These are phyloP conservation scores for Lineolata rhizophorae DNA, from an alignment of 495 filamentous ascomycete species.

Conservation along the genomic window DNA sequence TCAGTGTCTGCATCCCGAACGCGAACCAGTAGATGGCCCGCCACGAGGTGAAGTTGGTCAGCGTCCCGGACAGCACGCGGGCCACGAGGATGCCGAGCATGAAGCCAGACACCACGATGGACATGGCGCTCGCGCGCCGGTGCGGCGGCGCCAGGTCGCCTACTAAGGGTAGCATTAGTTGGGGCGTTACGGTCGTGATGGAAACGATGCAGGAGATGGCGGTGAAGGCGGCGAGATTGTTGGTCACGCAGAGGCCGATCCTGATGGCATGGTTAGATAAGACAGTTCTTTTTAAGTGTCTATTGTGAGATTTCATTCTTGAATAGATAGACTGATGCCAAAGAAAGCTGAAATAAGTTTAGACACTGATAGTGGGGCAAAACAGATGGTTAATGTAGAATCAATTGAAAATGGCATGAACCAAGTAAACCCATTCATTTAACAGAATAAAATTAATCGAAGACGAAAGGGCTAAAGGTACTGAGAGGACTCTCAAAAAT, in stretches of 20 bases:
- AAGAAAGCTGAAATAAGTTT: constrained; percentile 2
- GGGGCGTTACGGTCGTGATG: constrained; percentile 64
- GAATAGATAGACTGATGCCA: not conserved
- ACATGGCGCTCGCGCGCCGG: constrained; percentile 41
- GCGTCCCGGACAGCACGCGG: constrained; percentile 50
- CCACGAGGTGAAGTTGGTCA: constrained; percentile 52
- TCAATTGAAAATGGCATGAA: no score
- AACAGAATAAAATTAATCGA: no score
- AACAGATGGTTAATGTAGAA: no score
- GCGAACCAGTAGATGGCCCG: constrained; percentile 64
- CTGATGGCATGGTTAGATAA: constrained; percentile 7
- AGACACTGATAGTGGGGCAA: no score
- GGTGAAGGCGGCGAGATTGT: constrained; percentile 38
- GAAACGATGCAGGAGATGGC: constrained; percentile 47
- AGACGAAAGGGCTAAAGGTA: not conserved
- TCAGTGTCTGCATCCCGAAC: constrained; percentile 47
- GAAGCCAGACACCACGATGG: constrained; percentile 58
- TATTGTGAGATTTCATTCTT: not conserved
- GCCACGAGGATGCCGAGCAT: constrained; percentile 58
- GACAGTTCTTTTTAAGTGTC: no score
- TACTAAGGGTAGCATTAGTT: constrained; percentile 67
- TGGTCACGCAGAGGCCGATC: constrained; percentile 51
- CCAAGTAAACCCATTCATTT: no score
- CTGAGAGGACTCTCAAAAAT: constrained; percentile 3
- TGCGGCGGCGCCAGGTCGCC: constrained; percentile 56